A percentile compares a stretch with the other conserved stretches of the same genome.
phyloP scores from a whole-genome alignment of 805 yeast genomes.

The Candida pseudofarinosa region DNA sequence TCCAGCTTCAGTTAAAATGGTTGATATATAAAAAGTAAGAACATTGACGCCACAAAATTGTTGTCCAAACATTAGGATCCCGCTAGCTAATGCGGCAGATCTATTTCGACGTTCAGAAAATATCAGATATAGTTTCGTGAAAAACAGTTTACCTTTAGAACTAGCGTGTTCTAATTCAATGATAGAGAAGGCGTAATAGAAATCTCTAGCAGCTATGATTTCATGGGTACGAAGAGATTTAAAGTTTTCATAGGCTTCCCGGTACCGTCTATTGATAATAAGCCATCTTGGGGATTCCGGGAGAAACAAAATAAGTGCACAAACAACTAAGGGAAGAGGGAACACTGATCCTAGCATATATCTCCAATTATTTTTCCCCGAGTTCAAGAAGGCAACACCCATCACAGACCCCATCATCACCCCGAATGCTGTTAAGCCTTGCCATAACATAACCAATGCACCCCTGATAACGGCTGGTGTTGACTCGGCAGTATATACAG shows the following conservation, averaged over 20 bases:
- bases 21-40: constrained; percentile 8
- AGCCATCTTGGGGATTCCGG: constrained; percentile 26
- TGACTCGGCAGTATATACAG: constrained; percentile 11
- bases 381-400: constrained; percentile 7
- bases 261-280: constrained; percentile 11
- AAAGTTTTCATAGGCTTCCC: constrained; percentile 12
- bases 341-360: constrained; percentile 13
- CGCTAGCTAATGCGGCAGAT: constrained; percentile 9
- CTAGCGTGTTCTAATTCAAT: constrained; percentile 5
- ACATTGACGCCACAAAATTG: constrained; percentile 16
- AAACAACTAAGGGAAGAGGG: constrained; percentile 8
- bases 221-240: constrained; percentile 6
- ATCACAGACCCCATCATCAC: constrained; percentile 14
- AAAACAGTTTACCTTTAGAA: constrained; percentile 1
- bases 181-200: constrained; percentile 7
- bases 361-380: constrained; percentile 9
- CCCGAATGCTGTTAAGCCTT: constrained; percentile 13
- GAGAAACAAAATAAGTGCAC: constrained; percentile 12
- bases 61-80: constrained; percentile 12
- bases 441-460: constrained; percentile 7
- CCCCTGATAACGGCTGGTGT: constrained; percentile 13
- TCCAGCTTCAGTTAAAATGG: constrained; percentile 10
- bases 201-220: constrained; percentile 11
- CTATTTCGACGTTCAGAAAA: constrained; percentile 8
- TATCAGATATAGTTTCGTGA: constrained; percentile 4